A percentile compares a stretch with the other conserved stretches of the same genome.
phyloP scores from a whole-genome alignment of 2,329 filamentous ascomycete genomes.

The Aspergillus flavus region DNA sequence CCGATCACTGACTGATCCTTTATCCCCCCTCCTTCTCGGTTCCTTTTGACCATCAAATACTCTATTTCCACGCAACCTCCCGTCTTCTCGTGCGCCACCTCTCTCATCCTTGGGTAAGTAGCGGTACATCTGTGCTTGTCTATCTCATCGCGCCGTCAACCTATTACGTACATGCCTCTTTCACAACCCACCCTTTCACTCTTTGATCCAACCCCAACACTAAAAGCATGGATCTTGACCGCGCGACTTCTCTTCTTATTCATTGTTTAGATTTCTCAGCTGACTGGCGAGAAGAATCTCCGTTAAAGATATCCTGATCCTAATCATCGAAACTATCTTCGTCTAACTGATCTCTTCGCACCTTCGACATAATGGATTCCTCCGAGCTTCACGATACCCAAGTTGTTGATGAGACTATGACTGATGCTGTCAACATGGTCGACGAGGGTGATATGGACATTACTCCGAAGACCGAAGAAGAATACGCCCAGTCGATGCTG shows the following conservation, averaged over 20 bases:
- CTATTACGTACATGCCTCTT: background rate
- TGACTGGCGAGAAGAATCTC: background rate
- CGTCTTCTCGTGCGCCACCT: background rate
- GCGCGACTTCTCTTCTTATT: background rate
- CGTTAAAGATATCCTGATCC: background rate
- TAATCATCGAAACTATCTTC: conserved; percentile 1
- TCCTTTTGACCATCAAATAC: conserved; percentile 5
- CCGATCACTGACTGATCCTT: conserved; percentile 13
- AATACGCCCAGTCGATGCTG: conserved; percentile 89
- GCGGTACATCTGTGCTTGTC: background rate
- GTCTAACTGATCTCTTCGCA: conserved; percentile 1
- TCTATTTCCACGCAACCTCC: background rate
- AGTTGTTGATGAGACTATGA: conserved; percentile 63
- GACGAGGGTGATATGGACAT: conserved; percentile 72
- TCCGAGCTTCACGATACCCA: conserved; percentile 59
- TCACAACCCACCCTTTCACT: background rate
- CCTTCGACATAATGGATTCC: conserved; percentile 58
- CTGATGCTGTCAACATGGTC: conserved; percentile 67
- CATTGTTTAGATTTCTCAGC: background rate
- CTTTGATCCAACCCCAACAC: background rate
- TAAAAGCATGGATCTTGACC: conserved; percentile 3
- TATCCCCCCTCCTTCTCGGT: background rate
- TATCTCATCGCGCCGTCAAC: background rate
- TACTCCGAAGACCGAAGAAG: conserved; percentile 89
- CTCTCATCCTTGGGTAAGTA: conserved; percentile 6